Evolutionary conservation across 2,329 filamentous ascomycete species (phyloP).

Genomic region (Cytospora leucostoma): DNA sequence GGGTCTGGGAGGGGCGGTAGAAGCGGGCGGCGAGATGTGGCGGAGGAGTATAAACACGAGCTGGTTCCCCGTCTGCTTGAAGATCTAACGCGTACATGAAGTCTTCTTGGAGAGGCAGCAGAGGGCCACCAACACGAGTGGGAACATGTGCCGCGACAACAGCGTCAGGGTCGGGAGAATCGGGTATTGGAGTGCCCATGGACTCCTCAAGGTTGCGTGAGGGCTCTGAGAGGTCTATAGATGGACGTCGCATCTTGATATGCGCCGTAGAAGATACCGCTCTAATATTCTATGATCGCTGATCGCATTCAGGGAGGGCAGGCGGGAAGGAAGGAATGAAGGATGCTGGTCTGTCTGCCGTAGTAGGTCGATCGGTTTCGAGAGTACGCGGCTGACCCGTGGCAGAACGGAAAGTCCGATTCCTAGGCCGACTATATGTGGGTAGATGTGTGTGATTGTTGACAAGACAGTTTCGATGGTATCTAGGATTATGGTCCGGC

Average conservation of each 20-base stretch:
- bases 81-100: slow-evolving; percentile 25
- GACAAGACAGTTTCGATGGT: too few species aligned
- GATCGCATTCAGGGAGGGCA: slow-evolving; percentile 6
- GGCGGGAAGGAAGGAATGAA: neutral
- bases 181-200: slow-evolving; percentile 31
- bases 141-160: slow-evolving; percentile 30
- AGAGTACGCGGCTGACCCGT: neutral
- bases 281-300: neutral
- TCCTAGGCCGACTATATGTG: too few species aligned
- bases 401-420: neutral
- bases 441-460: too few species aligned
- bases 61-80: slow-evolving; percentile 28
- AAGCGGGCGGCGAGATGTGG: slow-evolving; percentile 78
- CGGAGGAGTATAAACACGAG: slow-evolving; percentile 61
- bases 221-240: slow-evolving; percentile 36
- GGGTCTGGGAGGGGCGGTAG: slow-evolving; percentile 65
- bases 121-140: slow-evolving; percentile 11
- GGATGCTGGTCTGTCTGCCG: neutral
- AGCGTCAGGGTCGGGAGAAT: slow-evolving; percentile 29
- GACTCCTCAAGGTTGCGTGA: slow-evolving; percentile 37
- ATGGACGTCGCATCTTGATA: slow-evolving; percentile 36
- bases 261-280: slow-evolving; percentile 41
- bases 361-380: neutral
- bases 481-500: too few species aligned
- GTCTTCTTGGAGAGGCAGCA: slow-evolving; percentile 22